A percentile compares a stretch with the other conserved stretches of the same genome.
Evolutionary conservation across 2,329 filamentous ascomycete genomes (phyloP).

Genomic region (Clarireedia sp.): DNA sequence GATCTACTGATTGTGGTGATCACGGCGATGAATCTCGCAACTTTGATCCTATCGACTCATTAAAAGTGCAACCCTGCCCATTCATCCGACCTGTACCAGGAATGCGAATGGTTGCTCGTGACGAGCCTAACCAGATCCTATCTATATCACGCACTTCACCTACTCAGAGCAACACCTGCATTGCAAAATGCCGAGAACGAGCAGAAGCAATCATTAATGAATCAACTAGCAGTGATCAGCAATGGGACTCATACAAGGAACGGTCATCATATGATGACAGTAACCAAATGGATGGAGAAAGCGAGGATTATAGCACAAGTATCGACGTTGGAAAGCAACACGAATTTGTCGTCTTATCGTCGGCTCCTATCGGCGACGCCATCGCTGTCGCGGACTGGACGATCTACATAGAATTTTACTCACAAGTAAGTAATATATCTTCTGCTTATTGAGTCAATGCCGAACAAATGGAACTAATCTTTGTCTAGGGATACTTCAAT

Average conservation of each 20-base stretch:
- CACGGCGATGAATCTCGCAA: slow-evolving; percentile 7
- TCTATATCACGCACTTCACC: neutral
- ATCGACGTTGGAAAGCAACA: slow-evolving; percentile 7
- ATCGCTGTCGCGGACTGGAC: slow-evolving; percentile 5
- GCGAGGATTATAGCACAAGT: neutral
- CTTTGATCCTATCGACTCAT: neutral
- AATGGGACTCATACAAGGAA: neutral
- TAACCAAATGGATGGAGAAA: neutral
- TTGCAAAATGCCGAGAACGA: neutral
- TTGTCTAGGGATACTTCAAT: slow-evolving; percentile 29
- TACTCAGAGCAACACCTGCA: neutral
- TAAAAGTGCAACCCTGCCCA: neutral
- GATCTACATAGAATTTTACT: slow-evolving; percentile 15
- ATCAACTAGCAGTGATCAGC: neutral
- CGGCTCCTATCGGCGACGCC: slow-evolving; percentile 2
- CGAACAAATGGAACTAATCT: neutral
- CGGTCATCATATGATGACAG: neutral
- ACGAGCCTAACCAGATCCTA: neutral
- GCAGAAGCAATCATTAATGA: neutral
- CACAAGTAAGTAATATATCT: slow-evolving; percentile 6
- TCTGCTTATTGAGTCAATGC: neutral
- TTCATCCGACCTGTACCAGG: slow-evolving; percentile 5
- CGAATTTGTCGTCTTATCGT: slow-evolving; percentile 3
- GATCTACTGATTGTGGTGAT: neutral
- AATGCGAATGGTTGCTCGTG: neutral